A percentile compares a stretch with the other conserved stretches of the same genome.
phyloP scores from a whole-genome alignment of 257 asterid species.

The Craterostigma plantagineum region DNA sequence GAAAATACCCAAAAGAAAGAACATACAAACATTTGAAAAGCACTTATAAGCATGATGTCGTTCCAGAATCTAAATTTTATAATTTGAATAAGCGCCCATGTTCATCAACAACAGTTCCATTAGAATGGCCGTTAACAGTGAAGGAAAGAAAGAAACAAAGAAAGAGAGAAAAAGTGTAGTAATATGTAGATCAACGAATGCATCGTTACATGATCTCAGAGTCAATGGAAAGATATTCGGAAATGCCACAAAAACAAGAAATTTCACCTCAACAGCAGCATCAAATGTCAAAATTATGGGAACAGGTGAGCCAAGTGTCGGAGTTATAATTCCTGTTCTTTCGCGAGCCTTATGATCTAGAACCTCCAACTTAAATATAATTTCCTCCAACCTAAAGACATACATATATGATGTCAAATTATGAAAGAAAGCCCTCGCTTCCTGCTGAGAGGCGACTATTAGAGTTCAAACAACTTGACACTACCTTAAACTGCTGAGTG shows the following conservation, averaged over 20 bases:
- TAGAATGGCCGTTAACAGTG: no score
- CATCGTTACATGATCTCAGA: conserved; percentile 1
- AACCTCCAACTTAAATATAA: conserved; percentile 77
- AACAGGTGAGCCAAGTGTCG: conserved; percentile 70
- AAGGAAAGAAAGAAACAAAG: no score
- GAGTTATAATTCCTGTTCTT: conserved; percentile 79
- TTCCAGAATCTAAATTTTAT: conserved; percentile 3
- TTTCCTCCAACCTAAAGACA: conserved; percentile 61
- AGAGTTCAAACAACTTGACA: not conserved
- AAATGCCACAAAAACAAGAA: conserved; percentile 6
- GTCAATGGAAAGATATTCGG: not conserved
- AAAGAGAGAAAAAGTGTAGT: not conserved
- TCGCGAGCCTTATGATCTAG: conserved; percentile 96
- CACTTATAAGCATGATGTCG: conserved; percentile 8
- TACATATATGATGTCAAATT: conserved; percentile 11
- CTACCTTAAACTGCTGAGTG: no score
- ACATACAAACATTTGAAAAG: conserved; percentile 3
- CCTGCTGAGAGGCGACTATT: not conserved
- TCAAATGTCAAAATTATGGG: conserved; percentile 78
- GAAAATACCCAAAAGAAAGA: conserved; percentile 3
- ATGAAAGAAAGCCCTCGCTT: not conserved
- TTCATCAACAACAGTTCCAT: no score
- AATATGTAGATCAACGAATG: not conserved
- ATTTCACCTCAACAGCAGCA: conserved; percentile 93
- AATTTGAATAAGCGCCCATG: no score